phyloP scores from a whole-genome alignment of 2,329 filamentous ascomycete species.

The Arthrinium puccinioides region DNA sequence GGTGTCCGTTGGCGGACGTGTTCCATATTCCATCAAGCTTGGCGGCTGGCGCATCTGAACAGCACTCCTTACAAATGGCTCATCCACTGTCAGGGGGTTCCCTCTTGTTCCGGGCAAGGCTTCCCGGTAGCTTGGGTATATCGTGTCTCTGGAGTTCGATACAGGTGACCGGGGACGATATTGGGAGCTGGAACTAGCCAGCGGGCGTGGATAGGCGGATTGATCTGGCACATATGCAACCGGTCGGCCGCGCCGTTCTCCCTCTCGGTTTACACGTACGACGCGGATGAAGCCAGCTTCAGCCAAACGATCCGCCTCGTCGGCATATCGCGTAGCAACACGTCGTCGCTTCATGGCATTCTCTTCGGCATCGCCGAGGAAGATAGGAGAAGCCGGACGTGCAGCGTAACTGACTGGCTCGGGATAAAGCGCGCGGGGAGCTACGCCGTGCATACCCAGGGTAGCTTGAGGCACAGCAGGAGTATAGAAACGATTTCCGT shows the following conservation, averaged over 20 bases:
- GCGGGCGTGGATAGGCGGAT: not conserved
- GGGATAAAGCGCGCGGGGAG: slow-evolving; percentile 11
- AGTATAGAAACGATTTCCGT: slow-evolving; percentile 7
- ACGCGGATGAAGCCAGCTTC: slow-evolving; percentile 15
- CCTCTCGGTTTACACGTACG: slow-evolving; percentile 11
- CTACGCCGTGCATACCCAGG: slow-evolving; percentile 12
- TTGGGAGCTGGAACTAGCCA: not conserved
- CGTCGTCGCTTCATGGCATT: slow-evolving; percentile 14
- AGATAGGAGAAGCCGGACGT: slow-evolving; percentile 12
- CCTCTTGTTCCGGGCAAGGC: too few species aligned
- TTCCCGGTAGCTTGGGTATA: slow-evolving; percentile 8
- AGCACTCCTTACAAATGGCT: too few species aligned
- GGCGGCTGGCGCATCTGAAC: too few species aligned
- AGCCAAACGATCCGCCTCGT: slow-evolving; percentile 9
- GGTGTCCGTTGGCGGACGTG: too few species aligned
- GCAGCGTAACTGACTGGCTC: slow-evolving; percentile 10
- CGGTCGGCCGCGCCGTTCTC: slow-evolving; percentile 4
- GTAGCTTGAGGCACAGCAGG: not conserved
- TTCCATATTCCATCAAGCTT: too few species aligned
- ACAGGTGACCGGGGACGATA: slow-evolving; percentile 1
- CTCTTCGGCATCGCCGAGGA: slow-evolving; percentile 12
- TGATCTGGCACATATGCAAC: slow-evolving; percentile 1
- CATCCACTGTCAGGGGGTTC: too few species aligned
- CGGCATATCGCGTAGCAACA: slow-evolving; percentile 14
- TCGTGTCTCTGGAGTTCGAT: not conserved